These are phyloP conservation scores for Gautieria morchelliformis DNA, from an alignment of 768 basidiomycete species.

Conservation along the genomic window DNA sequence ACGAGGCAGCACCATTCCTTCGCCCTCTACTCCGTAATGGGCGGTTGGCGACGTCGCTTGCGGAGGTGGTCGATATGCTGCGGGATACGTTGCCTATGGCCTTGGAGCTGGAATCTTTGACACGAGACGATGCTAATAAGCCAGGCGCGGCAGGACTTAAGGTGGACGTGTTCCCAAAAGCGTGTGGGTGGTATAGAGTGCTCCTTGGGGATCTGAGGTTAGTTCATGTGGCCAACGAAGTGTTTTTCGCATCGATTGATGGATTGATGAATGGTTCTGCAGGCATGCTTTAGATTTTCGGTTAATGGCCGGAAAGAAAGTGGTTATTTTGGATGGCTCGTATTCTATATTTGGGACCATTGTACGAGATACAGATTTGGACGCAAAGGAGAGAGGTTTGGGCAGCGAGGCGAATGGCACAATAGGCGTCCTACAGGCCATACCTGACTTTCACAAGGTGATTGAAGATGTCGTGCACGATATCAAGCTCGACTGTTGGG, in stretches of 20 bases:
- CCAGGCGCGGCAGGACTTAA: neutral
- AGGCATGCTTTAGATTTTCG: conserved; percentile 78
- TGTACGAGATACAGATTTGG: neutral
- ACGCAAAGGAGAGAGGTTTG: conserved; percentile 1
- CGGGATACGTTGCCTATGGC: conserved; percentile 73
- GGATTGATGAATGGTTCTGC: conserved; percentile 2
- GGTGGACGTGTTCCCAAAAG: conserved; percentile 68
- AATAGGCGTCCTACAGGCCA: conserved; percentile 40
- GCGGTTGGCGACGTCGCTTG: conserved; percentile 52
- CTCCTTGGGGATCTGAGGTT: conserved; percentile 62
- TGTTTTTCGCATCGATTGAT: neutral
- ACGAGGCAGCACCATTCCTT: conserved; percentile 69
- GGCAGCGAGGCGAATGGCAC: conserved; percentile 4
- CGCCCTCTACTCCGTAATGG: conserved; percentile 63
- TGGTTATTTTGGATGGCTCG: conserved; percentile 69
- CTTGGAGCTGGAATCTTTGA: conserved; percentile 47
- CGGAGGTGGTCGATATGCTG: conserved; percentile 57
- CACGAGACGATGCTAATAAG: neutral
- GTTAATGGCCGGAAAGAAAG: conserved; percentile 53
- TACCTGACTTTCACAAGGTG: conserved; percentile 48
- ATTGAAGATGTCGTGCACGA: conserved; percentile 40
- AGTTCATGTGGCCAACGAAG: conserved; percentile 8
- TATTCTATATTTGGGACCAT: conserved; percentile 18
- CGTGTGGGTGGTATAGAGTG: conserved; percentile 74
- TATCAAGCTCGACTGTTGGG: conserved; percentile 24